Base-by-base conservation (phyloP, 306 rosid species). In the Acmispon strigosus region DNA sequence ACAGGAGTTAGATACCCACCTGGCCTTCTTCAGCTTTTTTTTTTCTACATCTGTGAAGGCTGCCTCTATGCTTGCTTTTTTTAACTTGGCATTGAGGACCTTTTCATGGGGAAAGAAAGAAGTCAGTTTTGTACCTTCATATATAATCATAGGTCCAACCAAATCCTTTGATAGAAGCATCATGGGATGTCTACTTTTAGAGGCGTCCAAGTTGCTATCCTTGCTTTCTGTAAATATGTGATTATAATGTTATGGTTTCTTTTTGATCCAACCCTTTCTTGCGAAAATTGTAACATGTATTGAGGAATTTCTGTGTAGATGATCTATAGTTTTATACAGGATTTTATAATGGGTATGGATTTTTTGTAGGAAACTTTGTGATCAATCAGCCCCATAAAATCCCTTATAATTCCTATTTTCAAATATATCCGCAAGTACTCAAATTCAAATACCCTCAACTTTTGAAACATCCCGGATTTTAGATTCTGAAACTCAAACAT, bases 111-210 rank as follows among this genome's bases (percentile, higher is more conserved):
- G 53, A 72, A 20, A 20, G 80, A 72, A 49, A 70, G 68, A 71
- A 70, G 69, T 77, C 58, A 62, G 19, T 61, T 85, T 76, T 75
- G 78, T 78, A 56, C 53, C 42, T 52, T 82, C 77, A 74, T 70
- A 81, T 77, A 82, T 75, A 61, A 47, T 62, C 66, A 43, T 84
- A 64, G 76, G 73, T 81, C 72, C 73, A 62, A 65, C 69, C 19
- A 43, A 66, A 74, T 56, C 66, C 77, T 75, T 80, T 77, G 43
- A 18, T 65, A 29, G 63, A 76, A 76, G 79, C 78, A 53, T 48
- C 51, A 69, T 70, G 75, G 80, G 81, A 67, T 83, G 96, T 80
- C 89, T 79, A 70, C 83, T 90, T 90, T 88, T 86, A 84, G 84
- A 85, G 86, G 80, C 87, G 74, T 80, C 81, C 56, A 52, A 45